phyloP scores from a whole-genome alignment of 805 yeast species.

The Schizosaccharomyces octosporus region DNA sequence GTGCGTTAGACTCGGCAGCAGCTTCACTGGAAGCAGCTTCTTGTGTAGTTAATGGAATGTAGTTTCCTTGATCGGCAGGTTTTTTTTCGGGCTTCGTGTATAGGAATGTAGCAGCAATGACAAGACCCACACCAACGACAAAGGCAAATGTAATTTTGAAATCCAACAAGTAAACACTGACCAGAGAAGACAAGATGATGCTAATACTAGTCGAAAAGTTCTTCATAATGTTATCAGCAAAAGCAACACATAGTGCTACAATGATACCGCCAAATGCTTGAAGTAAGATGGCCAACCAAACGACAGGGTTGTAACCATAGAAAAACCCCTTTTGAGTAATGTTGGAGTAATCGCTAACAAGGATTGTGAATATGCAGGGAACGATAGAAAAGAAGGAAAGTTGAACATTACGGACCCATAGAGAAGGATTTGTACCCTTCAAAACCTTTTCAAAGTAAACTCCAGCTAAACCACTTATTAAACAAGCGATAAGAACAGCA shows the following conservation, averaged over 20 bases:
- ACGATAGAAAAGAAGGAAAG: constrained; percentile 17
- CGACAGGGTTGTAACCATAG: constrained; percentile 17
- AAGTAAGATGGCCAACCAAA: constrained; percentile 16
- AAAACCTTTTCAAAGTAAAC: constrained; percentile 20
- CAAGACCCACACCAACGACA: constrained; percentile 15
- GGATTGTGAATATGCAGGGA: constrained; percentile 18
- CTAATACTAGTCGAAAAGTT: constrained; percentile 17
- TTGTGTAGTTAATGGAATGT: background rate
- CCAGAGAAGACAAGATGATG: constrained; percentile 16
- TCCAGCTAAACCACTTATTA: constrained; percentile 20
- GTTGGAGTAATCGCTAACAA: constrained; percentile 15
- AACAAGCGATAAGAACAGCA: constrained; percentile 18
- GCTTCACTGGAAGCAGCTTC: background rate
- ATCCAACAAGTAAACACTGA: constrained; percentile 16
- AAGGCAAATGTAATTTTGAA: constrained; percentile 12
- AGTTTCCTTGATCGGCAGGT: background rate
- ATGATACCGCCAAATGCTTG: constrained; percentile 21
- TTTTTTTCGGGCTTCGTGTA: constrained; percentile 12
- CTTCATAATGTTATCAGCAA: constrained; percentile 19
- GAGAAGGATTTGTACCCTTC: constrained; percentile 14
- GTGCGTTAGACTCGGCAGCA: background rate
- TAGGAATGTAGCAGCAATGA: constrained; percentile 16
- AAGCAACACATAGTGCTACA: constrained; percentile 20
- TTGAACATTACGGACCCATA: constrained; percentile 20
- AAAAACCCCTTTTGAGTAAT: constrained; percentile 17